phyloP scores from a whole-genome alignment of 2,329 filamentous ascomycete genomes.

The Ophiostoma populinum region DNA sequence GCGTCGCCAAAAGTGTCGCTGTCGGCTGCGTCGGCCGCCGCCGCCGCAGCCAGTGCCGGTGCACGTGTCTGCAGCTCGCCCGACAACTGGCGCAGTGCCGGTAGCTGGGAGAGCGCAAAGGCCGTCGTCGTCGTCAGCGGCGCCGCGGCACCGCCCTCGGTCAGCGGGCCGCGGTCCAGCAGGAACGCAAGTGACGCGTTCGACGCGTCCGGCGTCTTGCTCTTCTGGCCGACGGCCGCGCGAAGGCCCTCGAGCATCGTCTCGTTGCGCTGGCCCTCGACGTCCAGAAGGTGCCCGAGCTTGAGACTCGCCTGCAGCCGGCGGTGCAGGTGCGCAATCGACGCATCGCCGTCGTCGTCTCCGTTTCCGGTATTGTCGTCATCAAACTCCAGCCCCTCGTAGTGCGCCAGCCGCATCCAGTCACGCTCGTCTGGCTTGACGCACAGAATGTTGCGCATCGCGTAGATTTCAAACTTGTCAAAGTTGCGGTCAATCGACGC shows the following conservation, averaged over 20 bases:
- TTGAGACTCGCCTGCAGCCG: constrained; percentile 65
- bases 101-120: constrained; percentile 71
- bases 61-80: constrained; percentile 43
- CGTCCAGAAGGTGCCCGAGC: constrained; percentile 50
- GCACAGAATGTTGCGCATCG: constrained; percentile 67
- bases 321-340: constrained; percentile 54
- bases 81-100: constrained; percentile 53
- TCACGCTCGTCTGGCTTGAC: constrained; percentile 51
- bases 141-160: constrained; percentile 30
- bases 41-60: constrained; percentile 34
- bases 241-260: constrained; percentile 49
- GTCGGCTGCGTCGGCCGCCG: constrained; percentile 6
- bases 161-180: constrained; percentile 32
- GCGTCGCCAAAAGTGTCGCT: not conserved
- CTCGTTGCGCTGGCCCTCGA: constrained; percentile 56
- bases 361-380: constrained; percentile 9
- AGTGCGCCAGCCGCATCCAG: constrained; percentile 73
- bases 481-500: constrained; percentile 71
- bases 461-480: constrained; percentile 78
- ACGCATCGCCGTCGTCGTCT: constrained; percentile 24
- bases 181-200: constrained; percentile 37
- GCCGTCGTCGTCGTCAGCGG: constrained; percentile 54
- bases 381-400: constrained; percentile 46
- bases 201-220: too few relatives aligned
- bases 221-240: constrained; percentile 22